These are phyloP conservation scores for Beauveria sp. DNA, from an alignment of 2,329 filamentous ascomycete genomes.

Conservation along the genomic window DNA sequence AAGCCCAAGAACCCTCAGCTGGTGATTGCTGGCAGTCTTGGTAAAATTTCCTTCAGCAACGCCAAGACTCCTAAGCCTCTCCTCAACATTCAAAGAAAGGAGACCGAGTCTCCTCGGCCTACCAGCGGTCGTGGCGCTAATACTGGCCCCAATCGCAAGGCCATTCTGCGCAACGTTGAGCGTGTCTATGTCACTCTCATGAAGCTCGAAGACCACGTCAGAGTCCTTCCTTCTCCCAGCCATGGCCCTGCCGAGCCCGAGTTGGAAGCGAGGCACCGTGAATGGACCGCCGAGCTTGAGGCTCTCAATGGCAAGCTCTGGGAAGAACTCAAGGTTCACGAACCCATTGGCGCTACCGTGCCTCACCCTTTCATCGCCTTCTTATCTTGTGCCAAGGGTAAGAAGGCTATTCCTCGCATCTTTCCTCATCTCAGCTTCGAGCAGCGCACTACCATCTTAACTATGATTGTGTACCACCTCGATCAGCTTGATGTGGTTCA, in stretches of 20 bases:
- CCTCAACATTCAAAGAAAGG: slow-evolving; percentile 87
- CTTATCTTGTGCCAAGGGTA: slow-evolving; percentile 89
- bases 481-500: slow-evolving; percentile 77
- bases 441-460: slow-evolving; percentile 89
- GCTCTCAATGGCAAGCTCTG: slow-evolving; percentile 75
- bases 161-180: slow-evolving; percentile 79
- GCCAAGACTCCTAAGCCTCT: slow-evolving; percentile 93
- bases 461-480: slow-evolving; percentile 90
- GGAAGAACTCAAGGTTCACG: slow-evolving; percentile 83
- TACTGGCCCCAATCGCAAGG: slow-evolving; percentile 65
- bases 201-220: slow-evolving; percentile 88
- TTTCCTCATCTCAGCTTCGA: slow-evolving; percentile 90
- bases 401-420: slow-evolving; percentile 88
- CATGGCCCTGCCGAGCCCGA: slow-evolving; percentile 54
- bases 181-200: slow-evolving; percentile 81
- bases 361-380: slow-evolving; percentile 94
- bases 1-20: slow-evolving; percentile 97
- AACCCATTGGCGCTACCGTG: slow-evolving; percentile 71
- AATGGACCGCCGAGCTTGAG: slow-evolving; percentile 57
- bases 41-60: slow-evolving; percentile 98
- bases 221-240: slow-evolving; percentile 60
- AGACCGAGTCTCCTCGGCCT: slow-evolving; percentile 51
- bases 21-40: slow-evolving; percentile 89
- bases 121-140: slow-evolving; percentile 36
- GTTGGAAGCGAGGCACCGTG: slow-evolving; percentile 64